Conservation (phyloP, 495 filamentous ascomycete genomes). For the Penicillium fimorum region DNA sequence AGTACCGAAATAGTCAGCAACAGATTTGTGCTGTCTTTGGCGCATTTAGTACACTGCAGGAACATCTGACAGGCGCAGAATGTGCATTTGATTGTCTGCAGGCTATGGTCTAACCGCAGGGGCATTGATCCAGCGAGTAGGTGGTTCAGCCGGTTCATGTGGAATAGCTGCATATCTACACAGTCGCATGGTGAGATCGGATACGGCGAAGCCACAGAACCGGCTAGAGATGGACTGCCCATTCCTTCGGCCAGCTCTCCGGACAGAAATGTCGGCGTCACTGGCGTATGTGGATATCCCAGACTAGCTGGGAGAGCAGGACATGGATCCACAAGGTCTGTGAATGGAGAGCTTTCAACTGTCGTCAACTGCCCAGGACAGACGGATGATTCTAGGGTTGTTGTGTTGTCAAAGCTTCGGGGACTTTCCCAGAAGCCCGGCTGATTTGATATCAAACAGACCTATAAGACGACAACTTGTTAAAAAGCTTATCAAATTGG, state of each 20-base stretch:
- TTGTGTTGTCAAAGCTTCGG: constrained; percentile 16
- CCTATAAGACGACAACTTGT: constrained; percentile 7
- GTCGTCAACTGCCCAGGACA: constrained; percentile 21
- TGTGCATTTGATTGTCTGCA: constrained; percentile 37
- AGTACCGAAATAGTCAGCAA: constrained; percentile 35
- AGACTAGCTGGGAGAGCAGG: constrained; percentile 22
- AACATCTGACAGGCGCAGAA: constrained; percentile 37
- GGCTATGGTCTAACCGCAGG: constrained; percentile 39
- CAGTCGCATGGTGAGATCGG: constrained; percentile 34
- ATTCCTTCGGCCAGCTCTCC: constrained; percentile 32
- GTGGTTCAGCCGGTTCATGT: constrained; percentile 38
- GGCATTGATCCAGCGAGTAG: constrained; percentile 31
- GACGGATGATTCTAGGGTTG: constrained; percentile 21
- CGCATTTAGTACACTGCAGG: constrained; percentile 37
- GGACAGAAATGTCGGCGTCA: constrained; percentile 40
- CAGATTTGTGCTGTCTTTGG: constrained; percentile 36
- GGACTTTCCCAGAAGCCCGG: constrained; percentile 29
- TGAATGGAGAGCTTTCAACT: constrained; percentile 24
- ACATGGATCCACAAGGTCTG: constrained; percentile 21
- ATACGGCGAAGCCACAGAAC: constrained; percentile 24
- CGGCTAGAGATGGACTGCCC: constrained; percentile 33
- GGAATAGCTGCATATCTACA: constrained; percentile 32
- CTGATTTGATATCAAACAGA: constrained; percentile 23
- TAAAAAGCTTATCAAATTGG: not conserved
- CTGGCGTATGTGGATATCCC: constrained; percentile 29